Base-by-base conservation (phyloP, 2,329 filamentous ascomycete species). In the Cladosporium phlei region DNA sequence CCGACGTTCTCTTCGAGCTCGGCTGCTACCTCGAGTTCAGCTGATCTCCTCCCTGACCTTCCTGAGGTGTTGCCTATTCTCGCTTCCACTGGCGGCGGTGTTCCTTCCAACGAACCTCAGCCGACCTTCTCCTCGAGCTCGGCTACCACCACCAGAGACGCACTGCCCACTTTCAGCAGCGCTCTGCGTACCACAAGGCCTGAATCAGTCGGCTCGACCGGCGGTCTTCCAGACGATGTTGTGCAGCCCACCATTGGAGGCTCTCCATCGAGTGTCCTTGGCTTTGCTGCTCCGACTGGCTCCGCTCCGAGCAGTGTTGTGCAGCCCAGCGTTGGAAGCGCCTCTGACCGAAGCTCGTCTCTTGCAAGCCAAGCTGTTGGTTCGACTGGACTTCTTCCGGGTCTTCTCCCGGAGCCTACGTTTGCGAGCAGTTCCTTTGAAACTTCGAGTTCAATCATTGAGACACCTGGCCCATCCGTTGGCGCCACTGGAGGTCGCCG, bases 121-220 rank as follows among this genome's bases (percentile, higher is more conserved):
- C 33, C 42, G 4, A 39, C 20, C 42, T 24, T 47, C 45, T 39
- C 47, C 40, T 40, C 49, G 3, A 54, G 59, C 11, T 58, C 2
- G 51, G 53, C 12, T 27, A n/a, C 6, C 11, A 19, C n/a, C n/a
- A n/a, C n/a, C n/a, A n/a, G n/a, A n/a, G n/a, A n/a, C 16, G 30
- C 20, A 6, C 30, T 20, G 24, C 37, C 42, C 11, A 38, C 48
- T 11, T 25, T 29, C 14, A 42, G 29, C 14, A 37, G 25, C 24
- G 28, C 25, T 25, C 20, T 33, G 19, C 27, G 38, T 27, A 17
- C 40, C 14, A 33, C 30, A 16, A 29, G 12, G 11, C 10, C n/a
- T 14, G 11, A 20, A 12, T 40, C 45, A 22, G 52, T 33, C 11
- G 52, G 47, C 9, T 53, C 51, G 25, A 46, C 47, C 25, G 43